Conservation (phyloP, 2,329 filamentous ascomycete species). For the Trichoderma semiorbis region DNA sequence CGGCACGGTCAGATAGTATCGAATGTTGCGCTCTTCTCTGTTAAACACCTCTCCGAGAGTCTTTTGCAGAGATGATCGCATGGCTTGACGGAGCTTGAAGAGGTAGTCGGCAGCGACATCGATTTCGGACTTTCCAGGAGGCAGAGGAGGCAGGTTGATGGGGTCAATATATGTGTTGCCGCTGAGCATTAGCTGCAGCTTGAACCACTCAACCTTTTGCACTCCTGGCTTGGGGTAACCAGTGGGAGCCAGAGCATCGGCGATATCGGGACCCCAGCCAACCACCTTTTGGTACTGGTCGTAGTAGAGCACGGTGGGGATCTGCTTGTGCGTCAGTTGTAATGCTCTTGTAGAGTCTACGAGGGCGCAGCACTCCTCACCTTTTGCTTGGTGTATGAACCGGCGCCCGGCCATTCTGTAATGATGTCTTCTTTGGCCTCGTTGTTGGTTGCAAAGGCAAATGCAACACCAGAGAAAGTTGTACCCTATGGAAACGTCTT, state of each 20-base stretch:
- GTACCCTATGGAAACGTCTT: conserved; percentile 63
- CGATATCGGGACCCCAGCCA: conserved; percentile 98
- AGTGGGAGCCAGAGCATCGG: conserved; percentile 91
- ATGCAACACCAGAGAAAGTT: conserved; percentile 96
- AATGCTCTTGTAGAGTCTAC: neutral
- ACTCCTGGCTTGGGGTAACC: conserved; percentile 97
- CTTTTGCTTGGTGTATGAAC: conserved; percentile 98
- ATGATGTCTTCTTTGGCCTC: conserved; percentile 99
- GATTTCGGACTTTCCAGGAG: conserved; percentile 96
- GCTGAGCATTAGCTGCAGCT: conserved; percentile 96
- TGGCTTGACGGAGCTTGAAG: conserved; percentile 95
- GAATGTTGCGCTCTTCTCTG: conserved; percentile 94
- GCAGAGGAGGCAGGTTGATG: conserved; percentile 95
- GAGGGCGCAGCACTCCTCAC: conserved; percentile 42
- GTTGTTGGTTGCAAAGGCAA: conserved; percentile 94
- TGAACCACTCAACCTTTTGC: conserved; percentile 99
- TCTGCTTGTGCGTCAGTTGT: conserved; percentile 51
- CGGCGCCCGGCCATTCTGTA: conserved; percentile 96
- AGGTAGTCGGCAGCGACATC: conserved; percentile 99
- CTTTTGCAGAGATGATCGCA: conserved; percentile 94
- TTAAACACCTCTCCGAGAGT: conserved; percentile 97
- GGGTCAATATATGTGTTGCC: conserved; percentile 99
- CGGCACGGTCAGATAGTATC: conserved; percentile 97
- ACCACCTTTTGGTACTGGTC: conserved; percentile 99
- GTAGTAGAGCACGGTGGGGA: conserved; percentile 98